Conservation (phyloP, 2,329 filamentous ascomycete genomes). For the Stagonosporopsis vannaccii region DNA sequence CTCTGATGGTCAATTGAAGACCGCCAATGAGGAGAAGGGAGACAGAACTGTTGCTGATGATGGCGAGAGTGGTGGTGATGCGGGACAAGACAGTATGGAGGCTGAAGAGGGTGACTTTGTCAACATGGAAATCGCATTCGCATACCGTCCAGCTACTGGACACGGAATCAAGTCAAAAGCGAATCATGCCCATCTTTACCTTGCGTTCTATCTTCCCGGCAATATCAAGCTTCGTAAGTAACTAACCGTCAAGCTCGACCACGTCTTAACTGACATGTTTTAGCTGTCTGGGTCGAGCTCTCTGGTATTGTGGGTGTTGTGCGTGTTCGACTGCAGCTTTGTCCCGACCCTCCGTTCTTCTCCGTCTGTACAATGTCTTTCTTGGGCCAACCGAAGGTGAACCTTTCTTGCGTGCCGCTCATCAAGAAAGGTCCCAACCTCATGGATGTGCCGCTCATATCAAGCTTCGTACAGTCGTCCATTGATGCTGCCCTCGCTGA, state of each 20-base stretch:
- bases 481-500: constrained; percentile 77
- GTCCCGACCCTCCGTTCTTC: constrained; percentile 79
- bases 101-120: constrained; percentile 80
- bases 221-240: constrained; percentile 60
- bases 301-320: constrained; percentile 75
- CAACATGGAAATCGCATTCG: constrained; percentile 77
- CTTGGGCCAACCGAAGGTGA: constrained; percentile 76
- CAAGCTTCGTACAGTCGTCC: constrained; percentile 76
- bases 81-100: constrained; percentile 62
- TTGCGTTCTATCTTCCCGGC: constrained; percentile 73
- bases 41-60: constrained; percentile 61
- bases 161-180: constrained; percentile 68
- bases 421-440: constrained; percentile 74
- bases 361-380: constrained; percentile 77
- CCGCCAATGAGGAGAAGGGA: constrained; percentile 54
- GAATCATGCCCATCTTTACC: constrained; percentile 75
- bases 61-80: constrained; percentile 49
- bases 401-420: constrained; percentile 73
- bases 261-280: constrained; percentile 28
- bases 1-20: constrained; percentile 64
- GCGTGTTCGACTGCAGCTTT: constrained; percentile 73
- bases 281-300: constrained; percentile 77
- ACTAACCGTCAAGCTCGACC: neutral
- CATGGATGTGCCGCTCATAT: constrained; percentile 78
- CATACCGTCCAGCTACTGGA: constrained; percentile 71